Percentiles rank a stretch among this genome's conserved stretches.
Conservation (phyloP, 768 basidiomycete species). For the Amanita fuliginea region DNA sequence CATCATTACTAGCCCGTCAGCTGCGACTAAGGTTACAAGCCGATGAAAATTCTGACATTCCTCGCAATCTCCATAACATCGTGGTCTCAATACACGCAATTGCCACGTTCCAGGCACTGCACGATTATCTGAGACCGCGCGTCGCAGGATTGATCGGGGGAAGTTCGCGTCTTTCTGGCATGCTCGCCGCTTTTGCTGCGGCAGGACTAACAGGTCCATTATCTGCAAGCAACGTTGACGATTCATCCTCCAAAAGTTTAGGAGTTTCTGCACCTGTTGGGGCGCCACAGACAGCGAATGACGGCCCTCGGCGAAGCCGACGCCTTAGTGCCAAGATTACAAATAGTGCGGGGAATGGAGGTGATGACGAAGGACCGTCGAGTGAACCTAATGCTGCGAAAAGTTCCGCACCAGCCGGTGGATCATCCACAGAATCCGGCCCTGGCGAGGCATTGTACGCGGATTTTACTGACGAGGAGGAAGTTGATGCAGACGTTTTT, state of each 20-base stretch:
- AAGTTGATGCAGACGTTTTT: constrained; percentile 84
- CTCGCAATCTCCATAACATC: constrained; percentile 78
- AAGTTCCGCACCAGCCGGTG: constrained; percentile 6
- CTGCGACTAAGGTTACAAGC: constrained; percentile 85
- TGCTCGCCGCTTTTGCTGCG: constrained; percentile 77
- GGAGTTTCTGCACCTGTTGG: constrained; percentile 15
- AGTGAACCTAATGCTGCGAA: constrained; percentile 6
- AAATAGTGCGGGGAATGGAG: constrained; percentile 10
- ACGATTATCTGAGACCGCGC: constrained; percentile 90
- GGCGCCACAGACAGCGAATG: constrained; percentile 21
- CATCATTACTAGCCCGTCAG: constrained; percentile 86
- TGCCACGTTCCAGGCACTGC: constrained; percentile 93
- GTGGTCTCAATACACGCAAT: constrained; percentile 98
- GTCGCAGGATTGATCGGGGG: constrained; percentile 61
- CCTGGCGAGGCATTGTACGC: constrained; percentile 51
- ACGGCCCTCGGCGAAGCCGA: constrained; percentile 65
- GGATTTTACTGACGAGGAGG: constrained; percentile 82
- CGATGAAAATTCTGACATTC: constrained; percentile 81
- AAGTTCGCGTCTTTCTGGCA: constrained; percentile 65
- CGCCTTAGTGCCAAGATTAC: constrained; percentile 66
- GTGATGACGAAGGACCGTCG: constrained; percentile 6
- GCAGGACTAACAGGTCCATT: constrained; percentile 53
- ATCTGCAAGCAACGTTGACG: constrained; percentile 23
- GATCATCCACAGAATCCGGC: constrained; percentile 24
- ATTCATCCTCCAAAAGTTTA: constrained; percentile 18